A percentile compares a stretch with the other conserved stretches of the same genome.
Evolutionary conservation across 2,329 filamentous ascomycete species (phyloP).

Genomic region (Fusarium sp.): DNA sequence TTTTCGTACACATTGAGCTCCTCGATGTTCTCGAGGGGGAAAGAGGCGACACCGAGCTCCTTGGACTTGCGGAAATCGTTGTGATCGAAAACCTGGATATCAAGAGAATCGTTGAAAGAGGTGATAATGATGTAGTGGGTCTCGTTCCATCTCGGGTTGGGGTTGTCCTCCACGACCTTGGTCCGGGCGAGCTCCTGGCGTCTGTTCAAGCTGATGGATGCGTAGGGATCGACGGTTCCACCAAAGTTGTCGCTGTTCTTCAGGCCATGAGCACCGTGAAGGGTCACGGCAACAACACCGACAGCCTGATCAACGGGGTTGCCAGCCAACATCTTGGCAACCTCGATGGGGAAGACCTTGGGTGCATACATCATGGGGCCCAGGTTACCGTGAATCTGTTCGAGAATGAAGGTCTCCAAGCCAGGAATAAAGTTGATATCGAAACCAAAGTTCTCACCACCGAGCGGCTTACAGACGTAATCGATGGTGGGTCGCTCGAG

Average conservation of each 20-base stretch:
- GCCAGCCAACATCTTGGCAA: slow-evolving; percentile 96
- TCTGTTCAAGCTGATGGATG: slow-evolving; percentile 82
- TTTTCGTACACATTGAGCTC: slow-evolving; percentile 81
- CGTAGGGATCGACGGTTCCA: slow-evolving; percentile 90
- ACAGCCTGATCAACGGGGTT: slow-evolving; percentile 95
- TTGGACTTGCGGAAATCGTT: slow-evolving; percentile 98
- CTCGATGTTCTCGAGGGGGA: slow-evolving; percentile 83
- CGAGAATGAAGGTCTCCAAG: slow-evolving; percentile 89
- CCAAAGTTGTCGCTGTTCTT: slow-evolving; percentile 96
- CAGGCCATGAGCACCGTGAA: slow-evolving; percentile 89
- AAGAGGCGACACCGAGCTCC: slow-evolving; percentile 86
- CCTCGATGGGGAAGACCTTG: slow-evolving; percentile 97
- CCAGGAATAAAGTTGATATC: slow-evolving; percentile 99
- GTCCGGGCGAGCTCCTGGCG: slow-evolving; percentile 84
- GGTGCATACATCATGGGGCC: slow-evolving; percentile 98
- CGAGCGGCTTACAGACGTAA: slow-evolving; percentile 97
- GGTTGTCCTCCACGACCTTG: slow-evolving; percentile 83
- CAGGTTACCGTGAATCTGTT: slow-evolving; percentile 93
- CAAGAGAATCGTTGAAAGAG: slow-evolving; percentile 85
- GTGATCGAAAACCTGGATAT: slow-evolving; percentile 86
- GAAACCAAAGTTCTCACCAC: slow-evolving; percentile 93
- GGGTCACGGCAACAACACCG: slow-evolving; percentile 87
- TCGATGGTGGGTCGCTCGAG: slow-evolving; percentile 87
- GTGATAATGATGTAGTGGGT: slow-evolving; percentile 95
- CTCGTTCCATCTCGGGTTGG: slow-evolving; percentile 93